phyloP scores from a whole-genome alignment of 768 basidiomycete species.

The Thelephora aurantiotincta region DNA sequence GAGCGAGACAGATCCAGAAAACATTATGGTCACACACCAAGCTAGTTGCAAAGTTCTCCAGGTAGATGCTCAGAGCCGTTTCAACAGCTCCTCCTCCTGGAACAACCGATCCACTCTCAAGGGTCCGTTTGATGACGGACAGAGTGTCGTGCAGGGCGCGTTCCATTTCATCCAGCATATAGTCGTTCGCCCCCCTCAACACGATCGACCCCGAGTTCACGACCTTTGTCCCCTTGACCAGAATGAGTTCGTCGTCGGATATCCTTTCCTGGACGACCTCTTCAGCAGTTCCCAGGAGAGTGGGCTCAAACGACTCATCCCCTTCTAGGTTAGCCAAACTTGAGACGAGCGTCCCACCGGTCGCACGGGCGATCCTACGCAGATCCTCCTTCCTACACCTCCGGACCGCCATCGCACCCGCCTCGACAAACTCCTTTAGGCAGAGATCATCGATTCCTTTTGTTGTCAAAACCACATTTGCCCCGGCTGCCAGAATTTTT shows the following conservation, averaged over 20 bases:
- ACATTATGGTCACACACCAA: constrained; percentile 40
- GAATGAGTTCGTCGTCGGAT: constrained; percentile 95
- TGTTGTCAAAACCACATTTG: constrained; percentile 93
- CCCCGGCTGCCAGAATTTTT: constrained; percentile 91
- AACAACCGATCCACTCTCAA: constrained; percentile 92
- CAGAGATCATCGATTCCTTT: constrained; percentile 98
- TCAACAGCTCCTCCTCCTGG: constrained; percentile 98
- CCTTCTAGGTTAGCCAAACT: constrained; percentile 94
- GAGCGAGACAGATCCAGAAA: background rate
- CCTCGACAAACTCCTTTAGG: constrained; percentile 97
- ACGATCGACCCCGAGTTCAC: constrained; percentile 90
- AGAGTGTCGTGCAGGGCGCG: constrained; percentile 88
- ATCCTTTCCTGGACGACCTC: constrained; percentile 96
- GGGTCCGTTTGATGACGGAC: constrained; percentile 89
- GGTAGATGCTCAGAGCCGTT: constrained; percentile 89
- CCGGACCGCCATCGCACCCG: constrained; percentile 96
- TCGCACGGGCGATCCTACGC: constrained; percentile 91
- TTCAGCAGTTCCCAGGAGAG: constrained; percentile 82
- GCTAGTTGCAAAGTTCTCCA: constrained; percentile 98
- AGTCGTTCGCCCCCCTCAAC: constrained; percentile 94
- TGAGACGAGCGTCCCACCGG: constrained; percentile 85
- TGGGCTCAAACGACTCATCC: constrained; percentile 92
- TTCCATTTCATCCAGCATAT: constrained; percentile 99
- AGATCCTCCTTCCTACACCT: constrained; percentile 97
- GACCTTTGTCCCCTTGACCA: constrained; percentile 95